phyloP scores from a whole-genome alignment of 148 eudicot genomes.

The Mesembryanthemum crystallinum region DNA sequence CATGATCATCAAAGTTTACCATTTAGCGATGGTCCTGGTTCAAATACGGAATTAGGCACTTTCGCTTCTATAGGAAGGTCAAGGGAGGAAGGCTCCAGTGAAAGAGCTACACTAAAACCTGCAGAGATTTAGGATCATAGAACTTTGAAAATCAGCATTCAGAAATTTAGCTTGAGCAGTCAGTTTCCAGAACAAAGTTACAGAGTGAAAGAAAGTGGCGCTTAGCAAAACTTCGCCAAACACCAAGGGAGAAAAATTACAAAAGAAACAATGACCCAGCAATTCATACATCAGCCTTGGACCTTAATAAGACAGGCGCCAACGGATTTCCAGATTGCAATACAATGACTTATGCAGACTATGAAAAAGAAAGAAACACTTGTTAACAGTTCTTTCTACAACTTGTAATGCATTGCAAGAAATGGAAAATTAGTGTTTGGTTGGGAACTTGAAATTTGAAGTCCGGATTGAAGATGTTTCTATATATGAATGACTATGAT shows the following conservation, averaged over 20 bases:
- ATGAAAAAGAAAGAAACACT: neutral
- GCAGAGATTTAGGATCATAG: constrained; percentile 6
- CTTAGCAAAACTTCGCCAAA: neutral
- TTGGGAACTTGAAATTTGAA: too few relatives aligned
- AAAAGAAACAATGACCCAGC: neutral
- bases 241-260: neutral
- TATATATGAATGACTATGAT: too few relatives aligned
- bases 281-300: neutral
- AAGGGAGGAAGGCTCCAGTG: constrained; percentile 15
- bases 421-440: neutral
- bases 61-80: constrained; percentile 20
- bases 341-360: neutral
- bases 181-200: neutral
- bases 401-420: neutral
- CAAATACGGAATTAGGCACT: constrained; percentile 11
- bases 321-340: neutral
- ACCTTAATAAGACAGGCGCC: neutral
- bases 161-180: neutral
- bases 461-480: too few relatives aligned
- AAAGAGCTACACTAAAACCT: constrained; percentile 26
- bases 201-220: too few relatives aligned
- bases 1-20: constrained; percentile 18
- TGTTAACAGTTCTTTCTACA: neutral
- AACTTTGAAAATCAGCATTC: neutral
- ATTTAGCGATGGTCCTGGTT: constrained; percentile 14